These are phyloP conservation scores for Saturnispora besseyi DNA, from an alignment of 805 yeast genomes.

Conservation along the genomic window DNA sequence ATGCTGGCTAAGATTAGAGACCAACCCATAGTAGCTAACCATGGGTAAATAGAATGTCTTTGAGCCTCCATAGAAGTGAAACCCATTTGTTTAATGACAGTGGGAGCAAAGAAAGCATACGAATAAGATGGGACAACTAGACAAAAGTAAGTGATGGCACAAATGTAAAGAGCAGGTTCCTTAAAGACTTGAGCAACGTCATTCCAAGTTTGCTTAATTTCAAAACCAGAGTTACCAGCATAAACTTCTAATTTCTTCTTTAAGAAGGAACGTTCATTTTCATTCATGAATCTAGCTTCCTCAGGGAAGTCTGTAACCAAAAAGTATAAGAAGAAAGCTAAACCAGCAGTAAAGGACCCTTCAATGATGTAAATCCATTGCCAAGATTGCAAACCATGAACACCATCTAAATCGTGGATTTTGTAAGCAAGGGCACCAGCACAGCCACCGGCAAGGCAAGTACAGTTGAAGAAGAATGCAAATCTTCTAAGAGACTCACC, in stretches of 20 bases:
- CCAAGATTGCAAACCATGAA: conserved; percentile 35
- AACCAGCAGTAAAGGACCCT: conserved; percentile 29
- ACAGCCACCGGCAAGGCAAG: conserved; percentile 71
- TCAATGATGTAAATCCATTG: conserved; percentile 37
- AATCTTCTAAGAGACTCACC: conserved; percentile 61
- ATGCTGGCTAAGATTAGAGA: conserved; percentile 49
- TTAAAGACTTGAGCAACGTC: conserved; percentile 45
- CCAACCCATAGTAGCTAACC: conserved; percentile 66
- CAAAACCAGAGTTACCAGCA: conserved; percentile 41
- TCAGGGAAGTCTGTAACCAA: conserved; percentile 66
- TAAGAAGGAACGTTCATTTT: conserved; percentile 43
- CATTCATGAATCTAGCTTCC: conserved; percentile 45
- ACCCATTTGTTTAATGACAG: conserved; percentile 53
- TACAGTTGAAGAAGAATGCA: conserved; percentile 59
- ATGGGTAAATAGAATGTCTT: conserved; percentile 76
- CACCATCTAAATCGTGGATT: conserved; percentile 46
- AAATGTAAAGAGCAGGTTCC: conserved; percentile 49
- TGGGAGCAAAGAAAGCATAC: conserved; percentile 65
- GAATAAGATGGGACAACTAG: conserved; percentile 63
- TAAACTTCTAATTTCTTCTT: conserved; percentile 51
- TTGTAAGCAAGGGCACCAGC: conserved; percentile 66
- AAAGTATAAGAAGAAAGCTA: conserved; percentile 31
- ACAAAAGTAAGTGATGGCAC: conserved; percentile 57
- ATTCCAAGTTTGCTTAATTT: conserved; percentile 34
- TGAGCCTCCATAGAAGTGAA: conserved; percentile 67